phyloP scores from a whole-genome alignment of 2,329 filamentous ascomycete species.

The Didymella segeticola region DNA sequence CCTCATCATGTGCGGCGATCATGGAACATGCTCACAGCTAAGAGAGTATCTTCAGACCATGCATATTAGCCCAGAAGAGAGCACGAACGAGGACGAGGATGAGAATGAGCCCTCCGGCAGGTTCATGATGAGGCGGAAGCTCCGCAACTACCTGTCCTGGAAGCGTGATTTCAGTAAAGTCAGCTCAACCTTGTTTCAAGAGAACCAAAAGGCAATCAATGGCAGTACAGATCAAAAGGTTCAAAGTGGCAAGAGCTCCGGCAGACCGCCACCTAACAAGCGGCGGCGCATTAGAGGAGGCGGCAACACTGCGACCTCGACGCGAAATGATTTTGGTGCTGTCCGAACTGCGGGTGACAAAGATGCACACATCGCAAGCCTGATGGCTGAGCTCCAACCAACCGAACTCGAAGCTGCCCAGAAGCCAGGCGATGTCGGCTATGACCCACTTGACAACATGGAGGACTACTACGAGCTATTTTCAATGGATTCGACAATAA shows the following conservation, averaged over 20 bases:
- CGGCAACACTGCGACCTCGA: slow-evolving; percentile 64
- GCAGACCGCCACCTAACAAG: slow-evolving; percentile 81
- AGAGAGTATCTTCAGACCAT: slow-evolving; percentile 91
- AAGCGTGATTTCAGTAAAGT: slow-evolving; percentile 88
- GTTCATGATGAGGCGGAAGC: slow-evolving; percentile 87
- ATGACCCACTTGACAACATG: slow-evolving; percentile 87
- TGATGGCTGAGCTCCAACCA: slow-evolving; percentile 84
- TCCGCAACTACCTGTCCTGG: slow-evolving; percentile 89
- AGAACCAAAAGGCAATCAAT: slow-evolving; percentile 79
- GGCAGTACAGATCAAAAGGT: slow-evolving; percentile 66
- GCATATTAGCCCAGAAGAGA: slow-evolving; percentile 69
- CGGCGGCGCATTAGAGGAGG: slow-evolving; percentile 84
- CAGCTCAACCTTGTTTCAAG: slow-evolving; percentile 76
- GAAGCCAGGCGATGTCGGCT: slow-evolving; percentile 72
- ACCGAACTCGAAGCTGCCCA: slow-evolving; percentile 77
- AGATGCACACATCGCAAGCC: slow-evolving; percentile 78
- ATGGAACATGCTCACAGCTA: slow-evolving; percentile 83
- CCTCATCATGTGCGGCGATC: slow-evolving; percentile 93
- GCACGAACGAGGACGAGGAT: slow-evolving; percentile 55
- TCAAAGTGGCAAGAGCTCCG: slow-evolving; percentile 55
- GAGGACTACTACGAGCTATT: slow-evolving; percentile 91
- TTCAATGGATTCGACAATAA: slow-evolving; percentile 85
- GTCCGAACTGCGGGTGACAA: slow-evolving; percentile 80
- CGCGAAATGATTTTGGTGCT: slow-evolving; percentile 74
- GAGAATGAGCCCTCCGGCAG: slow-evolving; percentile 71